Evolutionary conservation across 257 asterid species (phyloP).

Genomic region (Solanum clarkiae): DNA sequence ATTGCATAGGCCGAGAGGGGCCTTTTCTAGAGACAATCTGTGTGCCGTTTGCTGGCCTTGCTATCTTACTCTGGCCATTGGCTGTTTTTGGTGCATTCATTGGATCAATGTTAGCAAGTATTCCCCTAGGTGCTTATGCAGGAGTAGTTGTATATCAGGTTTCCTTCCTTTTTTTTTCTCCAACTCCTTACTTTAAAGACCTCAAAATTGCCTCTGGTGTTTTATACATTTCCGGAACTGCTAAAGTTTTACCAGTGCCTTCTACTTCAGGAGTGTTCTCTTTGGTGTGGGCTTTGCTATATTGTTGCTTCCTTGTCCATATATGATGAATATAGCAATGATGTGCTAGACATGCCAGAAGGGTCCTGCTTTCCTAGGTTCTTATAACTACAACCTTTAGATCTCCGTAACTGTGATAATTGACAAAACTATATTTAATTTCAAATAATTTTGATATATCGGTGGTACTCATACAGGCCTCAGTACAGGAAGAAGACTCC

Average conservation of each 20-base stretch:
- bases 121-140: slow-evolving; percentile 86
- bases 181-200: neutral
- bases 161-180: slow-evolving; percentile 3
- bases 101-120: slow-evolving; percentile 68
- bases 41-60: slow-evolving; percentile 93
- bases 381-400: neutral
- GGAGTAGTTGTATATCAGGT: slow-evolving; percentile 87
- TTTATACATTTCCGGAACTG: neutral
- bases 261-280: slow-evolving; percentile 62
- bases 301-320: slow-evolving; percentile 76
- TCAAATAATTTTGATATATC: neutral
- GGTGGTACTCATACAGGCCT: slow-evolving; percentile 40
- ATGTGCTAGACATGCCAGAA: slow-evolving; percentile 85
- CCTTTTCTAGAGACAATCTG: slow-evolving; percentile 95
- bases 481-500: slow-evolving; percentile 34
- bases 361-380: slow-evolving; percentile 97
- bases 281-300: slow-evolving; percentile 83
- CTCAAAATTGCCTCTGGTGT: neutral
- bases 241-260: neutral
- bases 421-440: neutral
- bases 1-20: slow-evolving; percentile 92
- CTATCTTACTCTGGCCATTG: slow-evolving; percentile 90
- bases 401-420: neutral
- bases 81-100: slow-evolving; percentile 78
- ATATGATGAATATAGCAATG: slow-evolving; percentile 92